Evolutionary conservation across 2,329 filamentous ascomycete species (phyloP).

Genomic region (Phialocephala sp.): DNA sequence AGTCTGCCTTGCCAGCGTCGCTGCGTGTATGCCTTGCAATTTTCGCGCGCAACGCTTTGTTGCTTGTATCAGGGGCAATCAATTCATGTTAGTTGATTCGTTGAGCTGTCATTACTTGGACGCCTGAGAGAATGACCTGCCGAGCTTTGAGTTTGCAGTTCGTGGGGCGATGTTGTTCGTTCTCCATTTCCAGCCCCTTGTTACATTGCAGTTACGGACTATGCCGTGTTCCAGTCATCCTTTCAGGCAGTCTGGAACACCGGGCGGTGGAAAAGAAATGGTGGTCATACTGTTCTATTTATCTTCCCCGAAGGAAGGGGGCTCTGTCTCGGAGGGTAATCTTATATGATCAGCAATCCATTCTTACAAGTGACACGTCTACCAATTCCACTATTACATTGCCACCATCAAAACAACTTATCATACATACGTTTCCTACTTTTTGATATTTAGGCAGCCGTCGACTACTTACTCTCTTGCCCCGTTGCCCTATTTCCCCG

Average conservation of each 20-base stretch:
- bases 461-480: not conserved
- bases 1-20: not conserved
- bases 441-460: constrained; percentile 1
- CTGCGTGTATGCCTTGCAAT: not conserved
- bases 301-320: constrained; percentile 3
- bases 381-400: not conserved
- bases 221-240: not conserved
- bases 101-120: not conserved
- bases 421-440: constrained; percentile 1
- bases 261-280: not conserved
- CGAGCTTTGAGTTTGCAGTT: not conserved
- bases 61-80: not conserved
- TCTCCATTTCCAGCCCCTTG: not conserved
- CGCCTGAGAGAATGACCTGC: not conserved
- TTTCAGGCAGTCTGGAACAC: not conserved
- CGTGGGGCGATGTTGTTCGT: not conserved
- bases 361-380: not conserved
- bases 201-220: not conserved
- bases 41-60: not conserved
- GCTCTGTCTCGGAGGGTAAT: not conserved
- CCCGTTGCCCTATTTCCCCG: constrained; percentile 4
- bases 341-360: not conserved
- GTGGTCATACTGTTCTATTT: not conserved
- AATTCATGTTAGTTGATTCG: not conserved
- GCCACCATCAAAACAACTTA: not conserved